These are phyloP conservation scores for Scedosporium minutisporum DNA, from an alignment of 2,329 filamentous ascomycete species.

Conservation along the genomic window DNA sequence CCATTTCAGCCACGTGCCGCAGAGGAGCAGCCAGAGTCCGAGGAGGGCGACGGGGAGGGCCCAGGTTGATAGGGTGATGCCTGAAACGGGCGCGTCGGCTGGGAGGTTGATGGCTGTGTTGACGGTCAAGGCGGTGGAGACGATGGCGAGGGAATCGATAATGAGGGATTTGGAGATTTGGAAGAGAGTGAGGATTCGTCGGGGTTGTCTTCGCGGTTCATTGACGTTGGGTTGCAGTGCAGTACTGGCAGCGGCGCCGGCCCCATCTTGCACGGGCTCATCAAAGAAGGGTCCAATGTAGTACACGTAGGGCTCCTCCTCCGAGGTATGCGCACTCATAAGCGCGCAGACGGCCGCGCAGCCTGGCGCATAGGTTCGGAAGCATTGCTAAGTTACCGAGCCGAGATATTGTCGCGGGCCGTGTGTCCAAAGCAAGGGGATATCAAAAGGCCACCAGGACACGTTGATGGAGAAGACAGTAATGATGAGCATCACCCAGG, in stretches of 20 bases:
- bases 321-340: background rate
- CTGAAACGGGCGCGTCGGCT: background rate
- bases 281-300: background rate
- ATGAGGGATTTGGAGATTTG: background rate
- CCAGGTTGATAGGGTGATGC: background rate
- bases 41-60: conserved; percentile 3
- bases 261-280: background rate
- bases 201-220: background rate
- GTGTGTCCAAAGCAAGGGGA: background rate
- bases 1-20: background rate
- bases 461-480: background rate
- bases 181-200: background rate
- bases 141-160: background rate
- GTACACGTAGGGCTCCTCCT: background rate
- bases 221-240: background rate
- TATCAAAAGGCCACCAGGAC: background rate
- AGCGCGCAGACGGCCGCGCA: background rate
- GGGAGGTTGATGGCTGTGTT: background rate
- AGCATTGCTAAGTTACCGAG: background rate
- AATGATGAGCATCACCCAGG: background rate
- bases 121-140: background rate
- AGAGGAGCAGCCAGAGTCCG: background rate
- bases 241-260: no score
- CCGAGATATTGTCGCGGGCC: background rate
- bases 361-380: background rate